Conservation (phyloP, 805 yeast species). For the Starmera quercuum region DNA sequence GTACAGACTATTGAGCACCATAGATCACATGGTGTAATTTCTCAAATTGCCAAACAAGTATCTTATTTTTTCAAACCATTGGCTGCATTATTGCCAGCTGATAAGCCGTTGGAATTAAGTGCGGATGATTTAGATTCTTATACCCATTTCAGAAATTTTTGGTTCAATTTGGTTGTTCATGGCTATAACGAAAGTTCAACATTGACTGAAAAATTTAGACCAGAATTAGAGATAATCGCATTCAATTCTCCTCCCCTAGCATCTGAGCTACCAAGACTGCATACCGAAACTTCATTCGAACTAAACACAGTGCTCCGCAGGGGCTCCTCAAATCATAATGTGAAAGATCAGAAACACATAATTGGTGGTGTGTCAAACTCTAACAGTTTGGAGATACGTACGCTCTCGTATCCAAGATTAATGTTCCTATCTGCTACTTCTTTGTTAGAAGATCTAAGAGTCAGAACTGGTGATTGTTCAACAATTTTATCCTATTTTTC, state of each 20-base stretch:
- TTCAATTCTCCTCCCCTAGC: conserved; percentile 84
- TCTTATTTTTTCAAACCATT: conserved; percentile 61
- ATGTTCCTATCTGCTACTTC: conserved; percentile 84
- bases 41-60: conserved; percentile 64
- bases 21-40: conserved; percentile 66
- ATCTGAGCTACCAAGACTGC: conserved; percentile 68
- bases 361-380: conserved; percentile 29
- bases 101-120: conserved; percentile 31
- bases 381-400: conserved; percentile 44
- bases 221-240: conserved; percentile 63
- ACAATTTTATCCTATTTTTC: conserved; percentile 72
- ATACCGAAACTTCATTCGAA: conserved; percentile 87
- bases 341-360: conserved; percentile 64
- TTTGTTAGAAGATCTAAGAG: conserved; percentile 72
- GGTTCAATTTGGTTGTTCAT: conserved; percentile 92
- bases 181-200: conserved; percentile 66
- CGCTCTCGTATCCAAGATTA: conserved; percentile 63
- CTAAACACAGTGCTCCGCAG: conserved; percentile 85
- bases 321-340: conserved; percentile 77
- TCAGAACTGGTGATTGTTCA: conserved; percentile 74
- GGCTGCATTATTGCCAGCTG: conserved; percentile 64
- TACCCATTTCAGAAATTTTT: conserved; percentile 70
- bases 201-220: conserved; percentile 38
- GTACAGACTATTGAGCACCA: conserved; percentile 69
- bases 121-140: conserved; percentile 39